These are phyloP conservation scores for Aspergillus kassunensis DNA, from an alignment of 495 filamentous ascomycete species.

Conservation along the genomic window DNA sequence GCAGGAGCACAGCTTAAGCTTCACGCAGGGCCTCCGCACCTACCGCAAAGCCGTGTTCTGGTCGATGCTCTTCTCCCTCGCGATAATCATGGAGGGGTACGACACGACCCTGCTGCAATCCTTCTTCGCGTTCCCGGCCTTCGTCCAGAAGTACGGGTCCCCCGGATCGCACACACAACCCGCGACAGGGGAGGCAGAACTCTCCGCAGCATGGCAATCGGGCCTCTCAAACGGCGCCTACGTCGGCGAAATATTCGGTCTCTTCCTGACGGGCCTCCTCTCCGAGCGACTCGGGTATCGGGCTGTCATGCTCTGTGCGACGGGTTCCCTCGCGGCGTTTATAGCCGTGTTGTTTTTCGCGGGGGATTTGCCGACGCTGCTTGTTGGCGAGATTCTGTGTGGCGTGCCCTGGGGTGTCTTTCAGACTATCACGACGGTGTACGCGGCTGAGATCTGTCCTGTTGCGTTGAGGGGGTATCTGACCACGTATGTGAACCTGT, in stretches of 20 bases:
- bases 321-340: slow-evolving; percentile 53
- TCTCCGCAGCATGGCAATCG: slow-evolving; percentile 57
- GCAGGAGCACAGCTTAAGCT: slow-evolving; percentile 3
- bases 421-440: slow-evolving; percentile 66
- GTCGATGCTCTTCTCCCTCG: slow-evolving; percentile 41
- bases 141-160: slow-evolving; percentile 36
- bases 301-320: slow-evolving; percentile 56
- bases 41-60: slow-evolving; percentile 48
- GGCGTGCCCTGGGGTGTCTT: slow-evolving; percentile 75
- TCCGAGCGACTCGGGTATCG: slow-evolving; percentile 63
- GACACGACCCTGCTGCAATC: slow-evolving; percentile 40
- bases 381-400: slow-evolving; percentile 64
- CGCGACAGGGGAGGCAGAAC: slow-evolving; percentile 16
- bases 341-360: slow-evolving; percentile 70
- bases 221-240: slow-evolving; percentile 58
- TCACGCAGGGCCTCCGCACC: slow-evolving; percentile 24
- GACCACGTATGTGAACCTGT: slow-evolving; percentile 70
- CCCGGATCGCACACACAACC: no score
- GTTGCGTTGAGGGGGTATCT: slow-evolving; percentile 63
- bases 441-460: slow-evolving; percentile 70
- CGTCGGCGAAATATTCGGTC: slow-evolving; percentile 62
- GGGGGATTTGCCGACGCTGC: slow-evolving; percentile 53
- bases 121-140: slow-evolving; percentile 32
- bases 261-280: slow-evolving; percentile 62
- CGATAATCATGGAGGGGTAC: slow-evolving; percentile 51